A percentile compares a stretch with the other conserved stretches of the same genome.
Evolutionary conservation across 371 early-diverging fungal genomes (phyloP).

Genomic region (Mucor lusitanicus): DNA sequence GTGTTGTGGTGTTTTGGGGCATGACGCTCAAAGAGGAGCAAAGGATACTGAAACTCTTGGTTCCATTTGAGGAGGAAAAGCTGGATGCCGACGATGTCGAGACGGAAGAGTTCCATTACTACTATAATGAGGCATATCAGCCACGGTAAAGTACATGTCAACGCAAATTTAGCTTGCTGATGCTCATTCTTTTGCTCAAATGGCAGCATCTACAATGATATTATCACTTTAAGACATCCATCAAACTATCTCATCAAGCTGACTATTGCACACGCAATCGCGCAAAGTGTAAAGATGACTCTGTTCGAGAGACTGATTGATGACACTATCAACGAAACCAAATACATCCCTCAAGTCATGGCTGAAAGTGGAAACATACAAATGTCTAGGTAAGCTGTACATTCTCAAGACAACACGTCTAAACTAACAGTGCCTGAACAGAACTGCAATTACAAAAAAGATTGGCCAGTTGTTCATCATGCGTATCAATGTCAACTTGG

Average conservation of each 20-base stretch:
- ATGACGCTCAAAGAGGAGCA: conserved; percentile 85
- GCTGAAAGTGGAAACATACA: conserved; percentile 81
- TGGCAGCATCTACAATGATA: conserved; percentile 55
- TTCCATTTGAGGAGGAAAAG: conserved; percentile 70
- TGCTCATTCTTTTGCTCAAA: neutral
- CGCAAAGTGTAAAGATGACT: conserved; percentile 87
- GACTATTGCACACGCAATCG: conserved; percentile 83
- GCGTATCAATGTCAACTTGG: conserved; percentile 88
- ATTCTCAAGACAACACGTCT: too few relatives aligned
- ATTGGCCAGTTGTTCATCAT: conserved; percentile 80
- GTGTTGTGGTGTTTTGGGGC: conserved; percentile 96
- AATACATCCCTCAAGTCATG: conserved; percentile 83
- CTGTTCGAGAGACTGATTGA: conserved; percentile 82
- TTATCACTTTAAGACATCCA: conserved; percentile 57
- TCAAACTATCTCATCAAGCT: conserved; percentile 62
- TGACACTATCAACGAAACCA: conserved; percentile 82
- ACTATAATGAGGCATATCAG: conserved; percentile 76
- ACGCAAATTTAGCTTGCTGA: neutral
- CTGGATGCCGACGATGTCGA: conserved; percentile 78
- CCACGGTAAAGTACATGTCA: conserved; percentile 52
- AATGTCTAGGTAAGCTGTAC: conserved; percentile 59
- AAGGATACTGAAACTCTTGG: conserved; percentile 67
- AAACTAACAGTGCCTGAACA: conserved; percentile 1
- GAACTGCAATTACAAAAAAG: conserved; percentile 64
- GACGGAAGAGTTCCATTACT: conserved; percentile 90